A percentile compares a stretch with the other conserved stretches of the same genome.
These are phyloP conservation scores for Paulownia fortunei DNA, from an alignment of 257 asterid genomes.

Conservation along the genomic window DNA sequence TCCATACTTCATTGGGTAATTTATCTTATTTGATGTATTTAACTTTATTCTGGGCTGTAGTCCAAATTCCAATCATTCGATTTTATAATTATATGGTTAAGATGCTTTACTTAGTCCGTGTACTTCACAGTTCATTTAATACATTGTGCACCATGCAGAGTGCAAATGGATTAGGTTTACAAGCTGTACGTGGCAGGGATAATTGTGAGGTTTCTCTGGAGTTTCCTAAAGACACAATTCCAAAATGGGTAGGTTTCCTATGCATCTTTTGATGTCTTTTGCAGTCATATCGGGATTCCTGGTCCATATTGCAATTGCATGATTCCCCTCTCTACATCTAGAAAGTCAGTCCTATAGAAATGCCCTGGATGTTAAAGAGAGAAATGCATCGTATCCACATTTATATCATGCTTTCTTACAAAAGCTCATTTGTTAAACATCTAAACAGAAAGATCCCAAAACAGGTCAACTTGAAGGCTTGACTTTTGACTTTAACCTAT, in stretches of 20 bases:
- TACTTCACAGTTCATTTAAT: constrained; percentile 5
- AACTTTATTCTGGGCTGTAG: not conserved
- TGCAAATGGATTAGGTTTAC: constrained; percentile 95
- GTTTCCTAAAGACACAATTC: constrained; percentile 78
- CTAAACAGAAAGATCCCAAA: constrained; percentile 90
- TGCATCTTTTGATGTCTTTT: not conserved
- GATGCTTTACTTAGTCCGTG: not conserved
- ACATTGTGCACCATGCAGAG: constrained; percentile 55
- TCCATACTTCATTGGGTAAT: not conserved
- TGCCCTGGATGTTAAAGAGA: not conserved
- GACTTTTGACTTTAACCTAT: constrained; percentile 68
- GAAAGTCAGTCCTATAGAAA: not conserved
- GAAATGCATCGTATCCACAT: not conserved
- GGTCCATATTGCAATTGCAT: constrained; percentile 19
- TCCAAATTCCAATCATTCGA: no score
- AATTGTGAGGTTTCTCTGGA: constrained; percentile 68
- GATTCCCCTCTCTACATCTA: not conserved
- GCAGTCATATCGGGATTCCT: not conserved
- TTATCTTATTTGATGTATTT: constrained; percentile 3
- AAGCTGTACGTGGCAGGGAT: constrained; percentile 70
- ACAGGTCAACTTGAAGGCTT: constrained; percentile 93
- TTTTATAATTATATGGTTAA: not conserved
- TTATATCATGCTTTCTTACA: constrained; percentile 31
- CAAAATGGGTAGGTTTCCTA: constrained; percentile 82
- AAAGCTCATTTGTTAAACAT: constrained; percentile 26